Evolutionary conservation across 148 eudicot species (phyloP).

Genomic region (Linanthus parryae): DNA sequence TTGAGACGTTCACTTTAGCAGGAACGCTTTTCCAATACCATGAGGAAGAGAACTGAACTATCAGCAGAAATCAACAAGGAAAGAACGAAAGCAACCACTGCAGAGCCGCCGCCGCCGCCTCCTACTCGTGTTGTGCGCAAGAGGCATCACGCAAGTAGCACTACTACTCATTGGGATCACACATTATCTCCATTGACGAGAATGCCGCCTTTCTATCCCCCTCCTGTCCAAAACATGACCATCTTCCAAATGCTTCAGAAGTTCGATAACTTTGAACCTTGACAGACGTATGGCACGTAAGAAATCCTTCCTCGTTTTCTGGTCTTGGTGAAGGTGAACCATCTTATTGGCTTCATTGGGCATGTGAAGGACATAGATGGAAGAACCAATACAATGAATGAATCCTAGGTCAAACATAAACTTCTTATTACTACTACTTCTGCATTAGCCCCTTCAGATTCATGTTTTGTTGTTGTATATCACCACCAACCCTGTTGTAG

Average conservation of each 20-base stretch:
- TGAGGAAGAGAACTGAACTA: slow-evolving; percentile 15
- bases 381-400: no score
- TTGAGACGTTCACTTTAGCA: no score
- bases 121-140: slow-evolving; percentile 20
- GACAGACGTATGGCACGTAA: slow-evolving; percentile 8
- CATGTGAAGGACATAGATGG: no score
- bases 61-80: slow-evolving; percentile 10
- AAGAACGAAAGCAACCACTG: not conserved
- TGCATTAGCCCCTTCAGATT: no score
- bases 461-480: no score
- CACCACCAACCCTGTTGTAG: no score
- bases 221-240: slow-evolving; percentile 11
- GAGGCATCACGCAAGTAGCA: slow-evolving; percentile 16
- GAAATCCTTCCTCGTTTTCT: no score
- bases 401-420: no score
- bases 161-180: slow-evolving; percentile 4
- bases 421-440: no score
- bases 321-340: not conserved
- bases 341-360: not conserved
- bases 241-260: slow-evolving; percentile 14
- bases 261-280: slow-evolving; percentile 13
- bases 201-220: slow-evolving; percentile 17
- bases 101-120: no score
- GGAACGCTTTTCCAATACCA: slow-evolving; percentile 13
- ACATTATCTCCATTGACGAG: slow-evolving; percentile 7